phyloP scores from a whole-genome alignment of 495 filamentous ascomycete species.

The Trichoderma asperelloides region DNA sequence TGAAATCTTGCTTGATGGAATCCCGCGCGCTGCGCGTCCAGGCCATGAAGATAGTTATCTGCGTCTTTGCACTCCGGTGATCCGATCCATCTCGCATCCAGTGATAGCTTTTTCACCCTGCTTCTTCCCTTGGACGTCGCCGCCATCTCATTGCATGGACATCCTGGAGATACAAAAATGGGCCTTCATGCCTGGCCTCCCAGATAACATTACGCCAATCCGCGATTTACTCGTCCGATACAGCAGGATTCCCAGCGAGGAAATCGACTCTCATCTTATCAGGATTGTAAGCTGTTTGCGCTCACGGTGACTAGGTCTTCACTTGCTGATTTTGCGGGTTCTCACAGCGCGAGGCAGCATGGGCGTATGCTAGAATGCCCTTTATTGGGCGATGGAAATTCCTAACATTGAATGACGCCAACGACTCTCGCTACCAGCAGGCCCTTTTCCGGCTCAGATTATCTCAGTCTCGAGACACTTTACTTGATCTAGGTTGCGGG shows the following conservation, averaged over 20 bases:
- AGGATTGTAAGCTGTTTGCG: conserved; percentile 27
- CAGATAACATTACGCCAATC: conserved; percentile 22
- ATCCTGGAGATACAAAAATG: conserved; percentile 5
- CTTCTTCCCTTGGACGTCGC: not conserved
- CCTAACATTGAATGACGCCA: conserved; percentile 32
- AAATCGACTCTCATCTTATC: conserved; percentile 39
- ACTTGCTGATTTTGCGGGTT: conserved; percentile 3
- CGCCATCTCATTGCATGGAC: conserved; percentile 3
- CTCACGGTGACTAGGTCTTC: not conserved
- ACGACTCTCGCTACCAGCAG: conserved; percentile 24
- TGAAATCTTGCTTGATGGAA: not conserved
- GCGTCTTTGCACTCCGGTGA: not conserved
- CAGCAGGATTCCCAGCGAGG: conserved; percentile 33
- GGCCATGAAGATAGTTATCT: not conserved
- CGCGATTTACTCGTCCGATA: conserved; percentile 36
- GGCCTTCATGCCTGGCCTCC: conserved; percentile 17
- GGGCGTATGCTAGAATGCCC: conserved; percentile 38
- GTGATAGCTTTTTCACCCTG: not conserved
- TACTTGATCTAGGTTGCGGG: conserved; percentile 42
- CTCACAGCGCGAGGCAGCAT: conserved; percentile 38
- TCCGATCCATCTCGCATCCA: not conserved
- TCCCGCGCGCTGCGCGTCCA: not conserved
- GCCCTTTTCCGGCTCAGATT: conserved; percentile 32
- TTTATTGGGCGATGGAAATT: conserved; percentile 48
- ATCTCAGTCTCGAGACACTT: conserved; percentile 22